These are phyloP conservation scores for Eudorina sp. DNA, from an alignment of 139 green algal species.

Conservation along the genomic window DNA sequence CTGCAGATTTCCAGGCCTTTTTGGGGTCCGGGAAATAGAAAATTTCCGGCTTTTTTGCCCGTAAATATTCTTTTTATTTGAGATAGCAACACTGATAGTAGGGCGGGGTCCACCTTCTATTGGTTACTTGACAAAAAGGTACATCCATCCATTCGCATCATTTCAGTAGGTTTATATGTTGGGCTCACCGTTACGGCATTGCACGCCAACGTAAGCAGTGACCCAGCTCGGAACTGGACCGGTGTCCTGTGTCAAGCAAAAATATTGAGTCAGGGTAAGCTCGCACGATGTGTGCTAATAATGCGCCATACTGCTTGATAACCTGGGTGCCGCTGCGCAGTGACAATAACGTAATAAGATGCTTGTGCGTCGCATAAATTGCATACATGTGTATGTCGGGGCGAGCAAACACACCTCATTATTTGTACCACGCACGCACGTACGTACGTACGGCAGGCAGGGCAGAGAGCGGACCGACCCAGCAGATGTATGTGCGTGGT, in stretches of 20 bases:
- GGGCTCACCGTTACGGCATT: conserved; percentile 1
- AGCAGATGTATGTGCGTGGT: no score
- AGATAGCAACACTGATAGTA: not conserved
- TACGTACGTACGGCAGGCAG: no score
- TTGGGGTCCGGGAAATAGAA: not conserved
- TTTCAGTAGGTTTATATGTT: not conserved
- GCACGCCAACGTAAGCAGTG: not conserved
- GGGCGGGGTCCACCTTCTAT: no score
- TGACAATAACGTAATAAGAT: not conserved
- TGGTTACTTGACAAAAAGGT: not conserved
- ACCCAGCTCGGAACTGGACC: not conserved
- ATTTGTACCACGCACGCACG: not conserved
- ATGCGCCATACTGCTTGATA: not conserved
- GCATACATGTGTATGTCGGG: not conserved
- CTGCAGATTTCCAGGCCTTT: no score
- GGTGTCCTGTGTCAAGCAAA: not conserved
- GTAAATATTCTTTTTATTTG: not conserved
- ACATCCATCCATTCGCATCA: not conserved
- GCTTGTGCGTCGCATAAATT: not conserved
- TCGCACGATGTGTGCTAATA: no score
- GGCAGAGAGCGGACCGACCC: no score
- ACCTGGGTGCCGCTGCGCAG: not conserved
- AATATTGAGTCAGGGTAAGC: no score
- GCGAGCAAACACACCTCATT: not conserved
- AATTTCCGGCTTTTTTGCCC: not conserved